Evolutionary conservation across 2,329 filamentous ascomycete species (phyloP), one percentile per base, ranked within the genome.

Genomic region (Cladosporium sp.): DNA sequence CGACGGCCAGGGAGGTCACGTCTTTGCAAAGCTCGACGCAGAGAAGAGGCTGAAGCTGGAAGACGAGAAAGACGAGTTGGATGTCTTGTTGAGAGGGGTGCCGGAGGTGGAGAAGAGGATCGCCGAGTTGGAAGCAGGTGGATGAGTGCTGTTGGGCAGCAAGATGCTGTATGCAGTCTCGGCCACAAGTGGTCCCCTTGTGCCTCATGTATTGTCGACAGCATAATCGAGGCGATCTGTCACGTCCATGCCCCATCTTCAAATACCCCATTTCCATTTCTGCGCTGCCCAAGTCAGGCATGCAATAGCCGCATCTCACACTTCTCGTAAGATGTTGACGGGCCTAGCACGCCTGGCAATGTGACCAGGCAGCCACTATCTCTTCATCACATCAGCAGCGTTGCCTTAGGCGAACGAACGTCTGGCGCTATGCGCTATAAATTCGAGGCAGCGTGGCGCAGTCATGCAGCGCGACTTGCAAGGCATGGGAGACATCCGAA

Each of bases 1-100:
- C 76, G 94, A 98, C 77, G 95, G 95, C 0, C 92, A 97, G 78
- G 95, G 95, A 0, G 84, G 92, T 59, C 97, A 91, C 73, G 87
- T 97, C 39, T 99, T 99, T 74, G 96, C 93, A 0, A 86, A 86
- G 65, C 81, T 99, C 58, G 95, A 99, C 78, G 94, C 94, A 21
- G 94, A 97, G 72, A 88, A 85, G 76, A 84, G 95, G 67, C 78
- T 98, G 77, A 86, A 88, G 78, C 83, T 99, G 58, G 95, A 99
- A 82, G 95, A 99, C 79, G 95, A 98, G 83, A 96, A 91, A 78
- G 95, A 99, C 76, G 94, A 98, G 70, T 83, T 98, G 51, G 94
- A 98, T 66, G 82, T 96, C 58, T 86, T 92, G 76, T 80, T 99
- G 60, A 84, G 95, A 66, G 89, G 92, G 68, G 91, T 98, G 10